Percentiles rank a stretch among this genome's conserved stretches.
Evolutionary conservation across 306 rosid species (phyloP).

Genomic region (Quercus dentata): DNA sequence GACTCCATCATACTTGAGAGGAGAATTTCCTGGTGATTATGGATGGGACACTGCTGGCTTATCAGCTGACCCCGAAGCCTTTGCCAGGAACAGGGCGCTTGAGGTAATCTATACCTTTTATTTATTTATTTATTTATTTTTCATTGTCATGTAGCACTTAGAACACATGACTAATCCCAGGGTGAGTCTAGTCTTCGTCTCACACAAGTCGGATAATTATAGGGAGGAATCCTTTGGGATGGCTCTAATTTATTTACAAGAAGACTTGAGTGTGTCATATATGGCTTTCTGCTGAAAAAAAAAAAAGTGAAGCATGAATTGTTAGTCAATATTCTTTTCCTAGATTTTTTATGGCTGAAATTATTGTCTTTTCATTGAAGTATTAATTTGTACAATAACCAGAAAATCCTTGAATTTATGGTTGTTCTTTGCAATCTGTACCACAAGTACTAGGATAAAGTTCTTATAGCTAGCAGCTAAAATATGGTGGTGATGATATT

Average conservation of each 20-base stretch:
- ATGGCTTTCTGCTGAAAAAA: too few relatives aligned
- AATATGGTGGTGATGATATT: not conserved
- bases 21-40: slow-evolving; percentile 87
- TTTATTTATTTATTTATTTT: too few relatives aligned
- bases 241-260: too few relatives aligned
- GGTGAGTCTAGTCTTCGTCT: too few relatives aligned
- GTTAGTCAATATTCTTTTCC: not conserved
- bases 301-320: not conserved
- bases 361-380: not conserved
- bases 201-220: too few relatives aligned
- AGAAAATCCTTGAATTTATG: not conserved
- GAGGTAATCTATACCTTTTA: slow-evolving; percentile 41
- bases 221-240: too few relatives aligned
- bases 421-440: not conserved
- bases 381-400: not conserved
- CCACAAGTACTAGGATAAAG: too few relatives aligned
- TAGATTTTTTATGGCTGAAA: not conserved
- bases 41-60: slow-evolving; percentile 92
- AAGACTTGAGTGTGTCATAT: too few relatives aligned
- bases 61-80: slow-evolving; percentile 92
- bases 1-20: slow-evolving; percentile 77
- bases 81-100: slow-evolving; percentile 90
- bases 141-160: too few relatives aligned
- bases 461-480: not conserved
- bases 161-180: too few relatives aligned